Evolutionary conservation across 495 filamentous ascomycete species (phyloP), one percentile per base, ranked within the genome.

Genomic region (Penicillium atrosanguineum): DNA sequence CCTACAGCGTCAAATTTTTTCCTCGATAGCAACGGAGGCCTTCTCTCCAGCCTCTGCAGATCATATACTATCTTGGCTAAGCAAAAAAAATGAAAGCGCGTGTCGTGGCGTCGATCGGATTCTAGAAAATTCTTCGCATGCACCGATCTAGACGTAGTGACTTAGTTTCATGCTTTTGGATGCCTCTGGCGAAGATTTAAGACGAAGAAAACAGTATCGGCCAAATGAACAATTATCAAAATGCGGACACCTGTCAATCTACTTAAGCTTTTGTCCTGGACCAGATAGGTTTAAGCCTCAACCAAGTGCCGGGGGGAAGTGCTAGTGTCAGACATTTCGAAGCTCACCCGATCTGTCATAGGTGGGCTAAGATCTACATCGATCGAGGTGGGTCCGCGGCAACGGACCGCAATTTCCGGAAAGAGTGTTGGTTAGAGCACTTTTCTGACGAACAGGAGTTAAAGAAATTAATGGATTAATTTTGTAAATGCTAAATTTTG

Each of bases 311-410:
- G 11, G 12, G 8, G 9, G 9, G 14, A 14, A 15, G 31, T 34
- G 31, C 31, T 34, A 14, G 31, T 34, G 31, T 34, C 39, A 44
- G 21, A 21, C 14, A 12, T 44, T 28, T 44, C 42, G 7, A n/a
- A 21, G 19, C 23, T 26, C 14, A 14, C 15, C 23, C 6, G 42
- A 19, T 6, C 29, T 26, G 29, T 48, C 44, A 42, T 47, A 28
- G 18, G 23, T 41, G 29, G 46, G 25, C 1, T 1, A 31, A 25
- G 50, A 53, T 61, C 46, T 46, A 57, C 49, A 31, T 25, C 31
- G 42, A 57, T 53, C 34, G 36, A 12, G 25, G 57, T 53, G 53
- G 57, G 49, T 60, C 57, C 2, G 19, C 31, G 37, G 41, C 37
- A 15, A 45, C 47, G 59, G 49, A 49, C 53, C 39, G 55, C 31